Base-by-base conservation (phyloP, 169 alveolate genomes). In the Ichthyophthirius multifiliis region DNA sequence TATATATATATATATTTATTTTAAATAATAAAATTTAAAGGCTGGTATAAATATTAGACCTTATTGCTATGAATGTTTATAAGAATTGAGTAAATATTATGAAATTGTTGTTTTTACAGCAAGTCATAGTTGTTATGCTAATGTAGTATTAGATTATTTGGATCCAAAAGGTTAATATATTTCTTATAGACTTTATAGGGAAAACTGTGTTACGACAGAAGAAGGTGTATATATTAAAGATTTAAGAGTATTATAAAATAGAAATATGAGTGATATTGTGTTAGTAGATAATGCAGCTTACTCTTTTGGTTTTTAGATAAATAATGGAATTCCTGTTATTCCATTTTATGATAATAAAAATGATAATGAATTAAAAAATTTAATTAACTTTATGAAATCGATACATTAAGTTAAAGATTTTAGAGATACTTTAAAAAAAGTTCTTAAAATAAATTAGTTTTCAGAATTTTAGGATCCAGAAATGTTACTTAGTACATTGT, bases 261-360 rank as follows among this genome's bases (percentile, higher is more conserved):
- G 95, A 64, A 73, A 82, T 32, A 43, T 94, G 64, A 76, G 85
- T 30, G 95, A 94, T 75, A 63, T 90, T 16, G 88, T 94, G 13
- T 43, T 94, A 10, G 81, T 94, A 5, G 97, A 94, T 75, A 94
- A 94, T 89, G 94, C 95, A 37, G 93, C 93, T 34, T 94, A 90
- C 83, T 87, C 95, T 5, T 94, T 94, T 75, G 89, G 94, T 15
- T 76, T 82, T 43, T 84, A 94, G 74, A 65, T 90, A 20, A 92
- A 86, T 65, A 94, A 94, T 82, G 97, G 97, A 23, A 89, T 94
- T 32, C 93, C 95, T 4, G 90, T 94, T 10, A 86, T 89, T 43
- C 90, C 94, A 15, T 94, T 86, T 73, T 89, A 90, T 88, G 90
- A 87, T 31, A 94, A 94, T 74, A 85, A 86, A 74, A 45, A 82